Evolutionary conservation across 2,329 filamentous ascomycete genomes (phyloP).

Genomic region (Xylaria sp.): DNA sequence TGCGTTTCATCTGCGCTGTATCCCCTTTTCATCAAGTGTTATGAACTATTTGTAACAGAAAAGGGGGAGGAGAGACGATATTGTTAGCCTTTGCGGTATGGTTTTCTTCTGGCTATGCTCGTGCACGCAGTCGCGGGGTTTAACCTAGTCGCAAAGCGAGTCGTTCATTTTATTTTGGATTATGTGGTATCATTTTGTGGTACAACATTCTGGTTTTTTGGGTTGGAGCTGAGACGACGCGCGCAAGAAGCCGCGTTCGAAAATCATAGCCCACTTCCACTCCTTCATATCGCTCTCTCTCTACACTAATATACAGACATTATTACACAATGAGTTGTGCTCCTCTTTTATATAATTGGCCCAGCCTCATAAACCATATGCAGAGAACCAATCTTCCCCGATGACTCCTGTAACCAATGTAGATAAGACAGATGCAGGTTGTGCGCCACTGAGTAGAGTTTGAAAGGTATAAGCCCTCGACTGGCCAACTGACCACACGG

Average conservation of each 20-base stretch:
- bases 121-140: neutral
- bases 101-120: neutral
- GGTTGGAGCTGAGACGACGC: conserved; percentile 1
- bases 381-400: conserved; percentile 28
- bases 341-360: conserved; percentile 25
- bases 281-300: conserved; percentile 34
- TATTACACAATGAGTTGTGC: conserved; percentile 35
- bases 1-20: neutral
- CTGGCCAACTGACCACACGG: neutral
- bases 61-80: neutral
- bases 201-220: conserved; percentile 15
- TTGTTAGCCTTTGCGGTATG: neutral
- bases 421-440: conserved; percentile 21
- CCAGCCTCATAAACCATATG: conserved; percentile 33
- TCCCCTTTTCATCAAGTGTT: neutral
- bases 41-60: neutral
- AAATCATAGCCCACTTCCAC: neutral
- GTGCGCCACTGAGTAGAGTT: conserved; percentile 37
- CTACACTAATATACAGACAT: conserved; percentile 45
- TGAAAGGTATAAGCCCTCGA: conserved; percentile 13
- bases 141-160: neutral
- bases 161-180: neutral
- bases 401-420: conserved; percentile 28
- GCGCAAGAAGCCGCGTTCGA: conserved; percentile 6
- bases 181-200: conserved; percentile 14